These are phyloP conservation scores for Entamoeba moshkovskii DNA, from an alignment of 208 protist genomes.

Conservation along the genomic window DNA sequence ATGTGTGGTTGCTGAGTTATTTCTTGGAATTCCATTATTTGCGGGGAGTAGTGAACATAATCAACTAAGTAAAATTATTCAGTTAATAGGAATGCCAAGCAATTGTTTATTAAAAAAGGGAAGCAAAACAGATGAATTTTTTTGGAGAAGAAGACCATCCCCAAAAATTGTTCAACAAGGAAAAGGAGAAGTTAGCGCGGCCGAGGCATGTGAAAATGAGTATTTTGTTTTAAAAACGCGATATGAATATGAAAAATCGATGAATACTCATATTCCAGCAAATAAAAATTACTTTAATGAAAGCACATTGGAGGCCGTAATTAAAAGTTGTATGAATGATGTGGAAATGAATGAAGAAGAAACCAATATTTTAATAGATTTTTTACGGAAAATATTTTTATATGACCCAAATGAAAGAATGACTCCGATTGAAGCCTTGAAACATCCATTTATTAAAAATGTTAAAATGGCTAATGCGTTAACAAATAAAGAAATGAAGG, in stretches of 20 bases:
- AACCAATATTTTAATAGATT: not conserved
- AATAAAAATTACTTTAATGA: not conserved
- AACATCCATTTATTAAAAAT: not conserved
- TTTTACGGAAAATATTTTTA: not conserved
- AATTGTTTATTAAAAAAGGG: not conserved
- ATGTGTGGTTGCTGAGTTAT: conserved; percentile 84
- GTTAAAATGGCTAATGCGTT: too few relatives aligned
- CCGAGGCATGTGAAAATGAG: not conserved
- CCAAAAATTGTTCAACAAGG: too few relatives aligned
- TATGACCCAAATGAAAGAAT: not conserved
- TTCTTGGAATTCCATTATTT: conserved; percentile 70
- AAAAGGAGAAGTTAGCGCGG: too few relatives aligned
- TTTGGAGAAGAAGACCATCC: not conserved
- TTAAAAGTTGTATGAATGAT: not conserved
- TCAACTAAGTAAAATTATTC: not conserved
- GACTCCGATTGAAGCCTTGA: not conserved
- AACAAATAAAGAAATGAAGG: too few relatives aligned
- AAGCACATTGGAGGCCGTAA: not conserved
- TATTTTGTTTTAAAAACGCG: not conserved
- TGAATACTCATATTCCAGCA: not conserved
- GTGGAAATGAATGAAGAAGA: not conserved
- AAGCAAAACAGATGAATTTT: not conserved
- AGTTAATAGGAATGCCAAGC: not conserved
- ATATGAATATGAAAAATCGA: not conserved
- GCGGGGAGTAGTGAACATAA: conserved; percentile 65